Percentiles rank a stretch among this genome's conserved stretches.
phyloP scores from a whole-genome alignment of 371 early-diverging fungal species.

The Syncephalastrum sp. region DNA sequence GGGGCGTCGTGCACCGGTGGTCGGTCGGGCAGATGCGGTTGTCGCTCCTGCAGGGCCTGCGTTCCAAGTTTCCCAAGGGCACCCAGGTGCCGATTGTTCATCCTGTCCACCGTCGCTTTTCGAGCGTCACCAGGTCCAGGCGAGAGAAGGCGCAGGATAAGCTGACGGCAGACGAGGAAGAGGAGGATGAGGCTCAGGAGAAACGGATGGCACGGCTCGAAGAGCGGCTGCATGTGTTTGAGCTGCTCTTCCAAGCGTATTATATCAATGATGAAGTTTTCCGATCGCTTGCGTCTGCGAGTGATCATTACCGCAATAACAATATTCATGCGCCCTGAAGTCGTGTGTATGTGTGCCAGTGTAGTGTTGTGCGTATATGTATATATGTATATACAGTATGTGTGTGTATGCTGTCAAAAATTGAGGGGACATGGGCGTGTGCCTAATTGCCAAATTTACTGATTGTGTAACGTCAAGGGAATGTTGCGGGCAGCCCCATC shows the following conservation, averaged over 20 bases:
- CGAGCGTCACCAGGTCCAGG: not conserved
- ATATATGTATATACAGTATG: too few species aligned
- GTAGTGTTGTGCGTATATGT: too few species aligned
- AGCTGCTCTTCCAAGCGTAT: conserved; percentile 37
- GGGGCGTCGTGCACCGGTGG: conserved; percentile 37
- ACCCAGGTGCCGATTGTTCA: conserved; percentile 32
- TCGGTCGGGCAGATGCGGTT: conserved; percentile 21
- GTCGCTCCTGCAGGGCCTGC: conserved; percentile 23
- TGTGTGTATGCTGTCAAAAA: too few species aligned
- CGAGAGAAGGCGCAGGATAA: not conserved
- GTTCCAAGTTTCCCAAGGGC: conserved; percentile 20
- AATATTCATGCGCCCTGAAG: too few species aligned
- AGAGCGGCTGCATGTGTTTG: conserved; percentile 35
- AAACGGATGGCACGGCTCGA: conserved; percentile 26
- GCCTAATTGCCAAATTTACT: not conserved
- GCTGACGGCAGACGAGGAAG: conserved; percentile 10
- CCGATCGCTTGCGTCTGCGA: conserved; percentile 22
- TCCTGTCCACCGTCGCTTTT: conserved; percentile 30
- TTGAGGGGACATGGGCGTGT: too few species aligned
- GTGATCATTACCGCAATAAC: too few species aligned
- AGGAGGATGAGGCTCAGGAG: conserved; percentile 15
- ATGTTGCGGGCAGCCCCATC: too few species aligned
- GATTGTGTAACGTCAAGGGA: not conserved
- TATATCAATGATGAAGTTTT: conserved; percentile 42
- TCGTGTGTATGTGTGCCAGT: too few species aligned